Conservation (phyloP, 192 early-diverging fungal genomes). For the Rhizoclosmatium sp. region DNA sequence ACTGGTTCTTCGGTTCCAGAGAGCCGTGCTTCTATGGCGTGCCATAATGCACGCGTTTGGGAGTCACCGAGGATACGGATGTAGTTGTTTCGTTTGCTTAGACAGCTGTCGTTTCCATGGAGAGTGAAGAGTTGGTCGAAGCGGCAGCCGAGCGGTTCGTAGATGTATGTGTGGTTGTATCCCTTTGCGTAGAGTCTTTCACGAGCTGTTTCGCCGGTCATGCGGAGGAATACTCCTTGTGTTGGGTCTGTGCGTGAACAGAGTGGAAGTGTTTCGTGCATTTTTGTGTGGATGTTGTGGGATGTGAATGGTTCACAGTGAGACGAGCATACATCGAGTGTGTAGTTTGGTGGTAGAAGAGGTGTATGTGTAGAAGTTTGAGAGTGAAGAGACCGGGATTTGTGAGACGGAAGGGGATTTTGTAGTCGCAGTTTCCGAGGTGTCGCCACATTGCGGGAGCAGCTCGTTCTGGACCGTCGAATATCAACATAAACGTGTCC, state of each 20-base stretch:
- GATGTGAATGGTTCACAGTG: not conserved
- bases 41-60: not conserved
- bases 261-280: not conserved
- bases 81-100: not conserved
- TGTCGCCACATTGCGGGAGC: conserved; percentile 27
- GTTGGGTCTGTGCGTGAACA: conserved; percentile 7
- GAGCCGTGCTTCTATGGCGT: not conserved
- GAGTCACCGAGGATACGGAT: conserved; percentile 13
- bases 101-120: not conserved
- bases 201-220: not conserved
- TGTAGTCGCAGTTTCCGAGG: conserved; percentile 33
- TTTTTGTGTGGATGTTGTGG: not conserved
- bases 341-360: not conserved
- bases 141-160: conserved; percentile 20
- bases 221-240: conserved; percentile 12
- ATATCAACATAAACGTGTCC: conserved; percentile 11
- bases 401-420: conserved; percentile 22
- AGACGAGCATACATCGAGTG: conserved; percentile 7
- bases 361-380: not conserved
- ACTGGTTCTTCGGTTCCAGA: not conserved
- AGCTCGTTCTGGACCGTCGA: conserved; percentile 11
- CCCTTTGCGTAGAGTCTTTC: not conserved
- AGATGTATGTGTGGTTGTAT: not conserved
- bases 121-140: conserved; percentile 15
- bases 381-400: conserved; percentile 22